phyloP scores from a whole-genome alignment of 2,329 filamentous ascomycete species.

The Talaromyces pinophilus region DNA sequence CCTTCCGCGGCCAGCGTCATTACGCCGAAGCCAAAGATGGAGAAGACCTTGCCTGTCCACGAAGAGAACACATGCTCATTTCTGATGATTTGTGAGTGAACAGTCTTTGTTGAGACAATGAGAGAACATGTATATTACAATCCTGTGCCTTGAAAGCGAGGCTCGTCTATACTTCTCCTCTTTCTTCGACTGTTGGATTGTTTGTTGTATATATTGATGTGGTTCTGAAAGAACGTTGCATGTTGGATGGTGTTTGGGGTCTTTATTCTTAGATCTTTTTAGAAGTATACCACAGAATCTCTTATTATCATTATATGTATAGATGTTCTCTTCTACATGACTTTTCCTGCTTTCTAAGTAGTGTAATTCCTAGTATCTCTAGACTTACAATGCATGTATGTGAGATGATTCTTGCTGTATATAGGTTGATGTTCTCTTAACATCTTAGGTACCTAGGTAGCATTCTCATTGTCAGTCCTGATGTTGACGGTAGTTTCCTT shows the following conservation, averaged over 20 bases:
- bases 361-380: background rate
- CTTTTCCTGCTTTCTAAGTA: background rate
- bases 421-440: background rate
- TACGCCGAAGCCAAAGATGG: constrained; percentile 40
- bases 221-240: constrained; percentile 2
- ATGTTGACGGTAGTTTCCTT: background rate
- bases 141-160: background rate
- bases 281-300: background rate
- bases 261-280: background rate
- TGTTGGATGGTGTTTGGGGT: constrained; percentile 13
- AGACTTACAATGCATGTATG: background rate
- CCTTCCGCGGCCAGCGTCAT: constrained; percentile 43
- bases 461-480: background rate
- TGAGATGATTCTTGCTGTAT: background rate
- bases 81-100: constrained; percentile 17
- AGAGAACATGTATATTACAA: background rate
- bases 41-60: constrained; percentile 42
- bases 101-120: background rate
- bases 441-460: background rate
- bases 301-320: background rate
- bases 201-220: background rate
- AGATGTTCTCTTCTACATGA: background rate
- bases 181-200: background rate
- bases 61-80: constrained; percentile 38
- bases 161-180: constrained; percentile 1